Percentiles rank a stretch among this genome's conserved stretches.
Conservation (phyloP, 805 yeast genomes). For the Starmera caribaea region DNA sequence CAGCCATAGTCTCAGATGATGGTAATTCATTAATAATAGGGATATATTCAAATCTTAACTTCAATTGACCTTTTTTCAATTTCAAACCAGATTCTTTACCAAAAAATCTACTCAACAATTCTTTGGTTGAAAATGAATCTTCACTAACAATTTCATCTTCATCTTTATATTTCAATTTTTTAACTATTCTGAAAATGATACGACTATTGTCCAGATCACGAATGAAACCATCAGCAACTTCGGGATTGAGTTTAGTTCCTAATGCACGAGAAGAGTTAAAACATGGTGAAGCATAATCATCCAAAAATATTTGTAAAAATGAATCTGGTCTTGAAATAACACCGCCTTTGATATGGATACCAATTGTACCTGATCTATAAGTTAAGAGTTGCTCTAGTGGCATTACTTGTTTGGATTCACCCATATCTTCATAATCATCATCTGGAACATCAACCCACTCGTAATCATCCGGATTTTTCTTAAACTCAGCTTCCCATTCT, state of each 20-base stretch:
- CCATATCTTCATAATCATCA: constrained; percentile 28
- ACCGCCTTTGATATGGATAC: constrained; percentile 45
- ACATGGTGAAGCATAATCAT: constrained; percentile 54
- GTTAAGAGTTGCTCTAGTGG: constrained; percentile 42
- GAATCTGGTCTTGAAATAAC: constrained; percentile 36
- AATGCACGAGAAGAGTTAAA: constrained; percentile 40
- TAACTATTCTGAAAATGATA: constrained; percentile 46
- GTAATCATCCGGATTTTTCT: constrained; percentile 49
- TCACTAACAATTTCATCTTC: constrained; percentile 44
- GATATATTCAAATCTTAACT: constrained; percentile 45
- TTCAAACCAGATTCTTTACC: constrained; percentile 35
- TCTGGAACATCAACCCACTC: constrained; percentile 48
- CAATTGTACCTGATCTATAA: constrained; percentile 54
- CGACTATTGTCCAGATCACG: constrained; percentile 62
- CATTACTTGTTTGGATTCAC: constrained; percentile 32
- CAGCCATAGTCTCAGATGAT: constrained; percentile 50
- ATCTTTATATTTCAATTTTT: constrained; percentile 35
- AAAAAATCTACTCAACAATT: constrained; percentile 42
- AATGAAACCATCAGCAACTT: constrained; percentile 51
- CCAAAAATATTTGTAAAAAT: constrained; percentile 51
- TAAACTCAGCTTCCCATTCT: constrained; percentile 39
- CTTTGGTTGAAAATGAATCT: constrained; percentile 37
- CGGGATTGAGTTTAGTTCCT: constrained; percentile 35
- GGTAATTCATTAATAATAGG: constrained; percentile 49
- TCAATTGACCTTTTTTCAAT: constrained; percentile 32